A percentile compares a stretch with the other conserved stretches of the same genome.
phyloP scores from a whole-genome alignment of 116 monocot genomes.

The Trichopus zeylanicus region DNA sequence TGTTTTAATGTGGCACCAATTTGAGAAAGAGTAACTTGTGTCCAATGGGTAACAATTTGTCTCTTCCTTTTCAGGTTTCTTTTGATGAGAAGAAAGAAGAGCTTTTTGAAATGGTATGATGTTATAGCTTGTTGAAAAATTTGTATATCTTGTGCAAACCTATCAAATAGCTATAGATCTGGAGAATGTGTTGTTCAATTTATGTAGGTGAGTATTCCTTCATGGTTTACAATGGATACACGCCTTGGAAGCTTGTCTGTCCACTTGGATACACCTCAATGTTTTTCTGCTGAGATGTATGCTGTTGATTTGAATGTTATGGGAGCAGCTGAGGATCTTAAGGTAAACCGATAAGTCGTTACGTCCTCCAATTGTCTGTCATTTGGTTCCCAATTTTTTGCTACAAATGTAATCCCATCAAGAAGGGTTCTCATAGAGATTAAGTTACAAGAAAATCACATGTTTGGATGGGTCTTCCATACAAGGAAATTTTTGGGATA shows the following conservation, averaged over 20 bases:
- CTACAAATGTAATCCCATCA: too few relatives aligned
- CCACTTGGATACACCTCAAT: slow-evolving; percentile 96
- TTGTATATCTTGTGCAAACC: not conserved
- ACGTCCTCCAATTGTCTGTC: not conserved
- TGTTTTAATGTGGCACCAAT: not conserved
- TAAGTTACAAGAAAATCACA: too few relatives aligned
- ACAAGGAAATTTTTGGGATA: too few relatives aligned
- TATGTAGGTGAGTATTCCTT: slow-evolving; percentile 84
- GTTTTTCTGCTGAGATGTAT: slow-evolving; percentile 99
- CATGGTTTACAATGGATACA: slow-evolving; percentile 96
- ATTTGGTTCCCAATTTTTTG: not conserved
- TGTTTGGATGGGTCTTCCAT: too few relatives aligned
- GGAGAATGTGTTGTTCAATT: slow-evolving; percentile 1
- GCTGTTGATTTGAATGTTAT: slow-evolving; percentile 68
- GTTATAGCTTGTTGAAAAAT: not conserved
- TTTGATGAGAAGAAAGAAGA: slow-evolving; percentile 97
- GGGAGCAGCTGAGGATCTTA: slow-evolving; percentile 66
- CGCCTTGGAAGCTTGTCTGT: slow-evolving; percentile 86
- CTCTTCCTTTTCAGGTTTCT: slow-evolving; percentile 52
- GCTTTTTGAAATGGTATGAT: slow-evolving; percentile 92
- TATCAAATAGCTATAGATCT: not conserved
- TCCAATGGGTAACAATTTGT: not conserved
- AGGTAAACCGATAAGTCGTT: slow-evolving; percentile 33
- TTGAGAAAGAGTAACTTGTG: not conserved
- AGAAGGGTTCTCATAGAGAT: too few relatives aligned